Evolutionary conservation across 148 eudicot species (phyloP).

Genomic region (Arctostaphylos glauca): DNA sequence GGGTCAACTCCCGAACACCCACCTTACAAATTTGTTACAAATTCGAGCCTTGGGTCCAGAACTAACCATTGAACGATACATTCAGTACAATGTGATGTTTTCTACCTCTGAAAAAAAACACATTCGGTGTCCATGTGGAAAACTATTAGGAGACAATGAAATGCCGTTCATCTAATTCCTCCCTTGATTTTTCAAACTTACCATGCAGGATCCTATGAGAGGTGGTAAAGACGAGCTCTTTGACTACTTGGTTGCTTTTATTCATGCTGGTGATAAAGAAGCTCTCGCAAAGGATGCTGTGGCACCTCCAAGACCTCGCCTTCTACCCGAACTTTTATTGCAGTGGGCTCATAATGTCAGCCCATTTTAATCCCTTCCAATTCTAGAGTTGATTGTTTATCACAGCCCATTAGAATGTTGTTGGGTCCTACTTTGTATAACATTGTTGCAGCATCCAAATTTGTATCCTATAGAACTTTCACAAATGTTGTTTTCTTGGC

Average conservation of each 20-base stretch:
- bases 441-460: not conserved
- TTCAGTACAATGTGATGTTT: not conserved
- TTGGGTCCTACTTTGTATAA: not conserved
- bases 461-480: not conserved
- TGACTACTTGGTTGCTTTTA: constrained; percentile 54
- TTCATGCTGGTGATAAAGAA: constrained; percentile 66
- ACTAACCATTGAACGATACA: not conserved
- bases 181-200: not conserved
- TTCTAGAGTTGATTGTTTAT: not conserved
- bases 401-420: not conserved
- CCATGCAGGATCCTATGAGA: constrained; percentile 80
- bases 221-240: constrained; percentile 87
- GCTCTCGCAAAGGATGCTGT: constrained; percentile 78
- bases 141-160: not conserved
- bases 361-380: constrained; percentile 56
- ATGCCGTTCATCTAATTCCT: not conserved
- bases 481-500: not conserved
- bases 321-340: constrained; percentile 73
- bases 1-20: not conserved
- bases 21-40: not conserved
- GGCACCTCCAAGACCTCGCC: constrained; percentile 74
- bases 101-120: not conserved
- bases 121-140: not conserved
- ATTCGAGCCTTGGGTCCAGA: not conserved
- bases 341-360: constrained; percentile 67